phyloP scores from a whole-genome alignment of 805 yeast species.

The Metschnikowia proteae region DNA sequence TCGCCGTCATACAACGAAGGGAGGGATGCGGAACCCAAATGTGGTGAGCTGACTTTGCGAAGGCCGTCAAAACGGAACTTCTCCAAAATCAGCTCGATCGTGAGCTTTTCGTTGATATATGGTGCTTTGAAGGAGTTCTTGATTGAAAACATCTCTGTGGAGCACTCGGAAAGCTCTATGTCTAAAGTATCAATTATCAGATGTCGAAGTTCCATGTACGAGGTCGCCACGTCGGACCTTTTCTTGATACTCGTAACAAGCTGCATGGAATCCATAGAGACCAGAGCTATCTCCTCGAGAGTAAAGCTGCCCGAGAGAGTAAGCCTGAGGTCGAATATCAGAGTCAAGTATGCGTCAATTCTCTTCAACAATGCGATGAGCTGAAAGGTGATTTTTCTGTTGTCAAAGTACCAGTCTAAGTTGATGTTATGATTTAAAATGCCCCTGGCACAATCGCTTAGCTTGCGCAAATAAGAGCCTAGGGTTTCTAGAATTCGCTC shows the following conservation, averaged over 20 bases:
- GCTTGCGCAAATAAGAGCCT: conserved; percentile 1
- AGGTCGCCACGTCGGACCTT: conserved; percentile 7
- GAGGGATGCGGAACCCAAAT: neutral
- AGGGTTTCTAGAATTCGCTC: neutral
- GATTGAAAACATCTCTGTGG: neutral
- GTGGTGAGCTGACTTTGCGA: neutral
- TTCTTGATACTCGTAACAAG: conserved; percentile 1
- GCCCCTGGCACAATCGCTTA: neutral
- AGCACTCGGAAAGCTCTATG: conserved; percentile 7
- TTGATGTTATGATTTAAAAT: neutral
- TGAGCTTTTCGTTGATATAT: neutral
- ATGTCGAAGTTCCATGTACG: conserved; percentile 9
- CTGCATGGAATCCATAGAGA: conserved; percentile 8
- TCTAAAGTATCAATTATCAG: conserved; percentile 6
- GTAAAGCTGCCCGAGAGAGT: neutral
- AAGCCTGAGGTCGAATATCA: neutral
- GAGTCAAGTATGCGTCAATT: conserved; percentile 2
- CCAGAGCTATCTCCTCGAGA: conserved; percentile 1
- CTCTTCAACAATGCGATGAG: conserved; percentile 2
- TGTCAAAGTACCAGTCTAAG: conserved; percentile 3
- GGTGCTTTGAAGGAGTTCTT: conserved; percentile 1
- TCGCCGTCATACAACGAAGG: neutral
- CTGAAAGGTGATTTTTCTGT: conserved; percentile 1
- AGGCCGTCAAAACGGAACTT: conserved; percentile 4
- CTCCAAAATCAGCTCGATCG: conserved; percentile 7